These are phyloP conservation scores for Diaporthe aspalathi DNA, from an alignment of 2,329 filamentous ascomycete species.

Conservation along the genomic window DNA sequence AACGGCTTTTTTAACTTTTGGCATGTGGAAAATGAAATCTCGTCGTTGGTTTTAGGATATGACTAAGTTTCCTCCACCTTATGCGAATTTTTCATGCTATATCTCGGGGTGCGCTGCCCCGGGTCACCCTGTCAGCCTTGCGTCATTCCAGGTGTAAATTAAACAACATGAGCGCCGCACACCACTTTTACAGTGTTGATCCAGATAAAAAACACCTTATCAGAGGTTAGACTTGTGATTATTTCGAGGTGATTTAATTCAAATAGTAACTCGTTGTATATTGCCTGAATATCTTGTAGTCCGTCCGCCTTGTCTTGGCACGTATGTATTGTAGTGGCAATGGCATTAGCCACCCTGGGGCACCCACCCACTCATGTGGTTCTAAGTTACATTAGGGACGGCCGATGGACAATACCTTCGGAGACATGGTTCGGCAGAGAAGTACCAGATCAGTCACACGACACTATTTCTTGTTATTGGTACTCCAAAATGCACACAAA, in stretches of 20 bases:
- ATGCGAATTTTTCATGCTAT: not conserved
- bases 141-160: slow-evolving; percentile 1
- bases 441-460: too few relatives aligned
- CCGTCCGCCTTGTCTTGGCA: not conserved
- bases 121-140: not conserved
- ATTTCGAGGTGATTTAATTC: not conserved
- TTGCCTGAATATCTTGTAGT: not conserved
- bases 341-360: too few relatives aligned
- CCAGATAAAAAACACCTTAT: too few relatives aligned
- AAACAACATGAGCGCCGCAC: not conserved
- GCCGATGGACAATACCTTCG: too few relatives aligned
- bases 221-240: too few relatives aligned
- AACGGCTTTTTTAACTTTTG: not conserved
- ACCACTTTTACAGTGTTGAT: not conserved
- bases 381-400: too few relatives aligned
- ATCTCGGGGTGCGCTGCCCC: not conserved
- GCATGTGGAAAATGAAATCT: not conserved
- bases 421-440: too few relatives aligned
- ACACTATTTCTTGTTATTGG: too few relatives aligned
- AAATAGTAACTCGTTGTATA: not conserved
- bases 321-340: too few relatives aligned
- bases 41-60: not conserved
- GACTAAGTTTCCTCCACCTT: not conserved
- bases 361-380: too few relatives aligned
- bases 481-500: too few relatives aligned